Conservation (phyloP, 2,329 filamentous ascomycete genomes). For the Sporothrix dimorphospora region DNA sequence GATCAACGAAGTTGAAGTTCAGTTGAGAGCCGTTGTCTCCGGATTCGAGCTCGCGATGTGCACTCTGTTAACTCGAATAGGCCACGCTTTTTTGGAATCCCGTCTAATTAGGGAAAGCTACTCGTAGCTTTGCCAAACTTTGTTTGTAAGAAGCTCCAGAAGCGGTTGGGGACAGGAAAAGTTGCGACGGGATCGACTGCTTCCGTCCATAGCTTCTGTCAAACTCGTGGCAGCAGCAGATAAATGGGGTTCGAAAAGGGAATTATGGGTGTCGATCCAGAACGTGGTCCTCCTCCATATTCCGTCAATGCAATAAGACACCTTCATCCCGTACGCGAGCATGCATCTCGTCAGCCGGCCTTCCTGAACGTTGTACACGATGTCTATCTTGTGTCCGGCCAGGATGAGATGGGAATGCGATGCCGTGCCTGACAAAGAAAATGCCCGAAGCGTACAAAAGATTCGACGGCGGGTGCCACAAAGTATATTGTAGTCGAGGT, state of each 20-base stretch:
- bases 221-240: neutral
- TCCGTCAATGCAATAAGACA: too few relatives aligned
- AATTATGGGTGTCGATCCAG: neutral
- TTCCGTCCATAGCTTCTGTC: neutral
- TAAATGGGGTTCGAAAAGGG: neutral
- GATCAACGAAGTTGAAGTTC: too few relatives aligned
- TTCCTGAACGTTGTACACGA: neutral
- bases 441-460: neutral
- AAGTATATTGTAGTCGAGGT: neutral
- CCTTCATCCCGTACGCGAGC: too few relatives aligned
- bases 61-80: neutral
- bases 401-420: neutral
- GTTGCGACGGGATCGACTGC: neutral
- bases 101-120: neutral
- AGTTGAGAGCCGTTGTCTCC: neutral
- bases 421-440: neutral
- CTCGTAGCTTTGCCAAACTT: neutral
- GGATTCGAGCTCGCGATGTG: neutral
- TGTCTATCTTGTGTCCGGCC: neutral
- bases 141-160: too few relatives aligned
- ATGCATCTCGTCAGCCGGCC: neutral
- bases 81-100: neutral
- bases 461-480: neutral
- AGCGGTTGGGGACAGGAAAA: neutral
- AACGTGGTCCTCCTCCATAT: conserved; percentile 3